Base-by-base conservation (phyloP, 1,284 basidiomycete genomes). In the Uromyces viciae-fabae region DNA sequence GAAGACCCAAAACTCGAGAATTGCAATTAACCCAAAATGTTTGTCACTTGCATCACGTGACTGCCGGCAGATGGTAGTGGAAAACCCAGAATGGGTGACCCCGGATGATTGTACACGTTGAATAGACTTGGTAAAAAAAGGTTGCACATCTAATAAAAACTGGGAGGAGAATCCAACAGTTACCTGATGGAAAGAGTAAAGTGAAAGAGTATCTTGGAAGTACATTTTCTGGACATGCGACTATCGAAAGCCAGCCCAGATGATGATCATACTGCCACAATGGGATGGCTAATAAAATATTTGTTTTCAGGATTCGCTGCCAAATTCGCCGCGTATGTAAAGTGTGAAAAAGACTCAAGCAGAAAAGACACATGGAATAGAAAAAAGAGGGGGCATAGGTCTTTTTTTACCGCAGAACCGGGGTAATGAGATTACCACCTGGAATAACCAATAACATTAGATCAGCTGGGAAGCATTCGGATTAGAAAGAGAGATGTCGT, bases 1-100 rank as follows among this genome's bases (percentile, higher is more conserved):
- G 46, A 72, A 72, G 38, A 54, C 69, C 69, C 69, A 54, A 52
- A 54, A 72, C n/a, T 31, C 69, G 69, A 54, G 68, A 72, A 36
- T 46, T 17, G 40, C 69, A 42, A 54, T 40, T n/a, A 72, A 33
- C 43, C 69, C 46, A 46, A 72, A 71, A 71, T 43, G 49, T 17
- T 72, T 33, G 42, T 17, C 33, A 31, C 43, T 19, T 17, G 69
- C 52, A 8, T 49, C 43, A 33, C 49, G 49, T 72, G 46, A 72
- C 36, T 46, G 69, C 22, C 31, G 52, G 49, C 31, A 38, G 52
- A 31, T 36, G 31, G 46, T 72, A 54, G 38, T 72, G 52, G 52
- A 28, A 72, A 72, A 42, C 69, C 66, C 66, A 46, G 11, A n/a
- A 68, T 43, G 19, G 40, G 33, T 68, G 40, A 43, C 66, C 66